phyloP scores from a whole-genome alignment of 257 asterid species.

The Ilex aquifolium region DNA sequence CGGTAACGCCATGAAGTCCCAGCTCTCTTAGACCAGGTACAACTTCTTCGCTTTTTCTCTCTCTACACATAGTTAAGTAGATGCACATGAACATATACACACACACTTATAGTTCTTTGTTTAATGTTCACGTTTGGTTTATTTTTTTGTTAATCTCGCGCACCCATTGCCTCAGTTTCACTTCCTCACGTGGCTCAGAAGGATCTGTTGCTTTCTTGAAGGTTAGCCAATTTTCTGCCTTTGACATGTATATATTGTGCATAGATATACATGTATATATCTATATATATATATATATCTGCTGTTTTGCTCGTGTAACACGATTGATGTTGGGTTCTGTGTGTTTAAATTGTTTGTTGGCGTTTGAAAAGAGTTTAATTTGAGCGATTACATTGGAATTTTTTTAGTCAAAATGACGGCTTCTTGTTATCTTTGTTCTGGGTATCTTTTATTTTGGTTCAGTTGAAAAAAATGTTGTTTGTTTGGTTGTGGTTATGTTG shows the following conservation, averaged over 20 bases:
- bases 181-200: conserved; percentile 16
- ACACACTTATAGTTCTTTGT: conserved; percentile 2
- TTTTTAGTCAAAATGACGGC: conserved; percentile 13
- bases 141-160: conserved; percentile 18
- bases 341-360: not conserved
- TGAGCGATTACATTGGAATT: conserved; percentile 35
- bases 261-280: conserved; percentile 8
- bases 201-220: not conserved
- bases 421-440: conserved; percentile 14
- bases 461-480: not conserved
- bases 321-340: conserved; percentile 15
- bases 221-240: not conserved
- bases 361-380: conserved; percentile 20
- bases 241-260: not conserved
- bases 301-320: conserved; percentile 20
- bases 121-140: conserved; percentile 26
- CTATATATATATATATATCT: conserved; percentile 1
- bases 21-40: conserved; percentile 23
- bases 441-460: not conserved
- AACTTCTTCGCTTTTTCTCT: not conserved
- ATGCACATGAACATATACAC: not conserved
- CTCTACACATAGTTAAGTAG: not conserved
- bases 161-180: conserved; percentile 29
- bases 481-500: conserved; percentile 2
- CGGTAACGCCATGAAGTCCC: conserved; percentile 15